Evolutionary conservation across 495 filamentous ascomycete genomes (phyloP), one percentile per base, ranked within the genome.

Genomic region (Aspergillus bertholletiae): DNA sequence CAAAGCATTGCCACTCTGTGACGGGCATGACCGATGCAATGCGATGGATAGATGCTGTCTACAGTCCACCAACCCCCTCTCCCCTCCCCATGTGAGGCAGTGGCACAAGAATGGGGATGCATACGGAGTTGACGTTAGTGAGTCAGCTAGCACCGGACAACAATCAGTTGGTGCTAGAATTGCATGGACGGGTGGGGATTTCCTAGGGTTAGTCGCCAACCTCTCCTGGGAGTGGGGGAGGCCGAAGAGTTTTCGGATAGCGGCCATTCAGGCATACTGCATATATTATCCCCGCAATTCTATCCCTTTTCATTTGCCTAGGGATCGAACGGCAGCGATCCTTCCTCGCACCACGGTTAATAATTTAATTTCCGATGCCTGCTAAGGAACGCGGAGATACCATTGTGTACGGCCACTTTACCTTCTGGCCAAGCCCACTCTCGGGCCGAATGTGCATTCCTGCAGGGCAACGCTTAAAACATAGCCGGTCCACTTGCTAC

Each of bases 361-460:
- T 43, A 20, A 20, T 43, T 11, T 21, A 43, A 43, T 22, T 43
- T 43, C 39, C 39, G 18, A 37, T 5, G 18, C 4, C 39, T 43
- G 11, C 18, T 20, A 5, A 22, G 18, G 39, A 22, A 20, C 39
- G 20, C 21, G 3, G 20, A 21, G 18, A 8, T 9, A 43, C 17
- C 2, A 11, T 40, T 40, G 15, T 4, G 37, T 40, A 40, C 20
- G 7, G 12, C 17, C 54, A 34, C 44, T 57, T 58, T 57, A 54
- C 30, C 37, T 30, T 37, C 54, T 46, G 15, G 37, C 48, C 52
- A 50, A 57, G 22, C 57, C 45, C 46, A 57, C 47, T 55, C 51
- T 63, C 57, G 61, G 61, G 48, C 54, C 57, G 57, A 60, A 55
- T 54, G 51, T 49, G 49, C 56, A 54, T 53, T 34, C 30, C 53